A percentile compares a stretch with the other conserved stretches of the same genome.
phyloP scores from a whole-genome alignment of 1,139 yeast genomes.

The Pichia norvegensis region DNA sequence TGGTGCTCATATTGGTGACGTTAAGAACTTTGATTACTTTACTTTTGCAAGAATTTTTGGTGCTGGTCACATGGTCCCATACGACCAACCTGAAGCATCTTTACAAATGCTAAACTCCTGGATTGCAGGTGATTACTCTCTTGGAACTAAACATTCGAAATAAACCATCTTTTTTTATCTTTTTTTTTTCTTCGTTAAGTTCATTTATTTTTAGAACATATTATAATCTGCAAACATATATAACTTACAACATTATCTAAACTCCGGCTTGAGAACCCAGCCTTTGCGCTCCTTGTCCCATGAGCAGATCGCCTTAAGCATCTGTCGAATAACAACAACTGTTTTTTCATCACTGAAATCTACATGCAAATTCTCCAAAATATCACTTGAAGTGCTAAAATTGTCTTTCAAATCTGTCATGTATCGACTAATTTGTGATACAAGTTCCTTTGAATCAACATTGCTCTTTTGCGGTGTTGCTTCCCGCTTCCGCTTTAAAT shows the following conservation, averaged over 20 bases:
- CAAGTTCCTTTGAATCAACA: conserved; percentile 20
- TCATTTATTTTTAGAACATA: not conserved
- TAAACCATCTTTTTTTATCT: not conserved
- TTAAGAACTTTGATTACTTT: conserved; percentile 48
- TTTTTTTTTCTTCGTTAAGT: not conserved
- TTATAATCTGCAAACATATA: too few relatives aligned
- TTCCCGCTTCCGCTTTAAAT: conserved; percentile 26
- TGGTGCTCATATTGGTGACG: conserved; percentile 46
- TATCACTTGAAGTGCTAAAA: conserved; percentile 50
- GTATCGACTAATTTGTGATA: conserved; percentile 27
- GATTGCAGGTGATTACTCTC: conserved; percentile 36
- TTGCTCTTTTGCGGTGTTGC: not conserved
- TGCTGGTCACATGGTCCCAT: conserved; percentile 64
- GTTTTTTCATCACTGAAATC: conserved; percentile 46
- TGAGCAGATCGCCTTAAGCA: conserved; percentile 58
- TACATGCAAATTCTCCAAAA: conserved; percentile 45
- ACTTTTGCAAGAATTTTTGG: conserved; percentile 57
- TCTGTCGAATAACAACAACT: conserved; percentile 55
- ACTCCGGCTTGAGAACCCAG: conserved; percentile 63
- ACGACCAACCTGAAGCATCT: conserved; percentile 41
- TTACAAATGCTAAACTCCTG: conserved; percentile 41
- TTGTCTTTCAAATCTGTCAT: conserved; percentile 32
- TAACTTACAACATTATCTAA: conserved; percentile 19
- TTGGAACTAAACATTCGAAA: conserved; percentile 20
- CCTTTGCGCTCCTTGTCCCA: conserved; percentile 55